phyloP scores from a whole-genome alignment of 1,284 basidiomycete genomes.

The Papiliotrema terrestris region DNA sequence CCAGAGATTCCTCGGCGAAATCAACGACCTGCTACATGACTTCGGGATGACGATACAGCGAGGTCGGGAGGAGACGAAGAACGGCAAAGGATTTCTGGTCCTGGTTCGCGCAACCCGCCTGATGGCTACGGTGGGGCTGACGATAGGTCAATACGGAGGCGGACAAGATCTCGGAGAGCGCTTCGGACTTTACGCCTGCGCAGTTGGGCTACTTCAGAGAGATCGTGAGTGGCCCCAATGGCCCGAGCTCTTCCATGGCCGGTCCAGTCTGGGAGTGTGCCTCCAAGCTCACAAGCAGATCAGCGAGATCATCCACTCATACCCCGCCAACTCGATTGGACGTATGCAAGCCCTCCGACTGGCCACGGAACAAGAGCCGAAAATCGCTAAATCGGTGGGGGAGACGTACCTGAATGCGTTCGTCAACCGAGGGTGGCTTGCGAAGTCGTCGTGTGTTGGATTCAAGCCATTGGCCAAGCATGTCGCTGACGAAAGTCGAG shows the following conservation, averaged over 20 bases:
- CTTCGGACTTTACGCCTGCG: slow-evolving; percentile 37
- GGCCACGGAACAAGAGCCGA: slow-evolving; percentile 13
- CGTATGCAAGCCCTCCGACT: slow-evolving; percentile 28
- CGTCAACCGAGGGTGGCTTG: slow-evolving; percentile 40
- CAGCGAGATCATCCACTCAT: slow-evolving; percentile 36
- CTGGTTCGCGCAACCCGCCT: slow-evolving; percentile 13
- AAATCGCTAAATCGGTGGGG: slow-evolving; percentile 26
- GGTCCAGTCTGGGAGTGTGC: no score
- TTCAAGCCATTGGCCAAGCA: no score
- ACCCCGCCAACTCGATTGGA: slow-evolving; percentile 44
- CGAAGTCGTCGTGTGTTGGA: slow-evolving; percentile 34
- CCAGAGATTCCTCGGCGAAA: slow-evolving; percentile 28
- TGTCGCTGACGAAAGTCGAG: slow-evolving; percentile 26
- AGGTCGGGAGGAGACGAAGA: slow-evolving; percentile 29
- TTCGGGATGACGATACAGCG: slow-evolving; percentile 31
- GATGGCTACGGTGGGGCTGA: background rate
- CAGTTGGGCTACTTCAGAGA: slow-evolving; percentile 42
- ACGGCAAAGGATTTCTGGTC: slow-evolving; percentile 27
- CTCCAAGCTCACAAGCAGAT: slow-evolving; percentile 15
- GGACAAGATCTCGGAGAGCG: slow-evolving; percentile 27
- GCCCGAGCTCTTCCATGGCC: no score
- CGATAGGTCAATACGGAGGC: slow-evolving; percentile 34
- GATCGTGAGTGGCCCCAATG: slow-evolving; percentile 26
- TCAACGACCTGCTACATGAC: slow-evolving; percentile 29
- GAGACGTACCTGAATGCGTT: slow-evolving; percentile 32